Evolutionary conservation across 1,284 basidiomycete genomes (phyloP), one percentile per base, ranked within the genome.

Genomic region (Wolfiporia cocos): DNA sequence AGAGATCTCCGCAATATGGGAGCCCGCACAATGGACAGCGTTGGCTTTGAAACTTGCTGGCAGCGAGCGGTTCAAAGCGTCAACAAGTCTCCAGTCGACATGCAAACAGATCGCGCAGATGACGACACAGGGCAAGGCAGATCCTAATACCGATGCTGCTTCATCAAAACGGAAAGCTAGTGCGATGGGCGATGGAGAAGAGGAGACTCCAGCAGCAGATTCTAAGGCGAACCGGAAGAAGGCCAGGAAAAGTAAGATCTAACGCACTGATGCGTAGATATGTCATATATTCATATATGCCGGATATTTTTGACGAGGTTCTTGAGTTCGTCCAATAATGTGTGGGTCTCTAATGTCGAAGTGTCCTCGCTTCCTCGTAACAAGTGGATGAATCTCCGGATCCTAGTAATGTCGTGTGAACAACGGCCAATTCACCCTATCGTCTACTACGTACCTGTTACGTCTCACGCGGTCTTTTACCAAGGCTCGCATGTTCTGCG

Each of bases 221-320:
- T n/a, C n/a, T n/a, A 74, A 69, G 54, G 53, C 58, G 37, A 77
- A 73, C 57, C 69, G 69, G 49, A 83, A 78, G 65, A 81, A 75
- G 59, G 65, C 64, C 44, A 74, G 71, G 56, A 68, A 67, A 56
- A 54, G 56, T 19, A 49, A 55, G 41, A 39, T 47, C 18, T 52
- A 9, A 29, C 28, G 28, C 9, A 9, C n/a, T 29, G 9, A 29
- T 10, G 7, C 41, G 3, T 36, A 37, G 34, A 18, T n/a, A 15
- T 17, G 4, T 23, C 18, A 37, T 37, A 33, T 41, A 28, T 18
- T 46, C 43, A 24, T 43, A 43, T 31, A 42, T 39, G 20, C 47
- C 28, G 6, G 18, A 55, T 40, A 38, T 42, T 39, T 26, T 37
- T 41, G n/a, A n/a, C n/a, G 41, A 53, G 41, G 19, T 49, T 44